Base-by-base conservation (phyloP, 139 green algal genomes). In the Volvox africanus region DNA sequence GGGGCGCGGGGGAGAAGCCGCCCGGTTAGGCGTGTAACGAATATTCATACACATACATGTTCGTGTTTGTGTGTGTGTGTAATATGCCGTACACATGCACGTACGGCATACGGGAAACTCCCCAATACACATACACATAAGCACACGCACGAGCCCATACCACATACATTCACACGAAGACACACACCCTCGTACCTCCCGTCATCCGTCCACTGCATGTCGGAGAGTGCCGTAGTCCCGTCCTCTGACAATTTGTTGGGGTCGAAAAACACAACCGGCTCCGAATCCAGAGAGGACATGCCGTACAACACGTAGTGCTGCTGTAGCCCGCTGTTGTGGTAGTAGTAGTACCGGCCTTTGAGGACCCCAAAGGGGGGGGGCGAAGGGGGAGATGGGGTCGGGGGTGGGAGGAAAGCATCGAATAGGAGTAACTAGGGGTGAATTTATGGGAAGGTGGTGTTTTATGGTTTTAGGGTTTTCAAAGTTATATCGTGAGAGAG, bases 301-400 rank as follows among this genome's bases (percentile, higher is more conserved):
- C 88, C 95, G 92, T 98, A 98, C 32, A 99, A 80, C 36, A 98
- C 95, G 61, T 93, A 96, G 92, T 99, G 97, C 65, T 95, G 92
- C 93, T 99, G 97, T 84, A 99, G 94, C 17, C 97, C 97, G 30
- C 88, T 95, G 93, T 99, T 99, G 93, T 97, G 92, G 90, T 93
- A 96, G 93, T 97, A 99, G 88, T 97, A 98, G 91, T 97, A 98
- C 28, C 95, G 92, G 32, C 92, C 80, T 94, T 55, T 5, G 44
- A 9, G 44, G 44, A 55, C 5, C 9, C 80, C 62, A 69, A 69
- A 19, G 17, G 17, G 62, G 62, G 62, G 19, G 62, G 62, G 65
- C 11, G 65, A 12, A 28, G 65, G 65, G 5, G 65, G 65, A 12
- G 65, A 12, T 73, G 65, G 65, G 65, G 65, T 9, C 44, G n/a